Evolutionary conservation across 2,329 filamentous ascomycete genomes (phyloP).

Genomic region (Aspergillus terreus): DNA sequence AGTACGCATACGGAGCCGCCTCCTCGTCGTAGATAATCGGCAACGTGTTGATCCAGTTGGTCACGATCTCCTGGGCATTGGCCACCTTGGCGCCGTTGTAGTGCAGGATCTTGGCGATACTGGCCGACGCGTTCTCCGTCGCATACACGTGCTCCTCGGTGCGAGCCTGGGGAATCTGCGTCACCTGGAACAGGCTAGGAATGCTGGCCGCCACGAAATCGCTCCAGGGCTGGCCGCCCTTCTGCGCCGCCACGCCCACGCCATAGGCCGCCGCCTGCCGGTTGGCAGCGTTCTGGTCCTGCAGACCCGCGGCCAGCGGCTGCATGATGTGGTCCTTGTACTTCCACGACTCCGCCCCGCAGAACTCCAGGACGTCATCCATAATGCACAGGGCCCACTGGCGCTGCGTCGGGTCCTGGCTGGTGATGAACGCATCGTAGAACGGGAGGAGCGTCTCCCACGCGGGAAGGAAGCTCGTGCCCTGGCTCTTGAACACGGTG

Average conservation of each 20-base stretch:
- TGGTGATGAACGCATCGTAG: conserved; percentile 80
- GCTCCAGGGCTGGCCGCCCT: conserved; percentile 81
- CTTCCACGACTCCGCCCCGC: conserved; percentile 78
- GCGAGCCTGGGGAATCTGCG: conserved; percentile 74
- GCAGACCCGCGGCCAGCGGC: conserved; percentile 81
- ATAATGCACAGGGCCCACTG: conserved; percentile 99
- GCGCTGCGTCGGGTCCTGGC: conserved; percentile 78
- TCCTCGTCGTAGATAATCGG: conserved; percentile 95
- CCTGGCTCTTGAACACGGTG: conserved; percentile 97
- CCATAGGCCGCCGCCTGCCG: conserved; percentile 95
- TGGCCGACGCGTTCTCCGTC: conserved; percentile 94
- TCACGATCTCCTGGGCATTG: conserved; percentile 70
- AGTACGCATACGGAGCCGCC: conserved; percentile 92
- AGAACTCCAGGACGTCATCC: conserved; percentile 97
- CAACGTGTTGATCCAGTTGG: conserved; percentile 86
- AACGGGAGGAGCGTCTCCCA: conserved; percentile 85
- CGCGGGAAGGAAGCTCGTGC: conserved; percentile 73
- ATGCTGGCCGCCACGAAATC: conserved; percentile 79
- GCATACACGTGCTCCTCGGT: conserved; percentile 94
- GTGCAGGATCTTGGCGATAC: conserved; percentile 94
- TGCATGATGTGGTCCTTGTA: conserved; percentile 84
- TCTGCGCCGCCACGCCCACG: conserved; percentile 90
- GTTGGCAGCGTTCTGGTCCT: conserved; percentile 82
- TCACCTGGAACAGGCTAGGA: conserved; percentile 79
- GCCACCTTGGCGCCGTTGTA: conserved; percentile 75